Percentiles rank a stretch among this genome's conserved stretches.
These are phyloP conservation scores for Cucumis cinereus DNA, from an alignment of 306 rosid genomes.

Conservation along the genomic window DNA sequence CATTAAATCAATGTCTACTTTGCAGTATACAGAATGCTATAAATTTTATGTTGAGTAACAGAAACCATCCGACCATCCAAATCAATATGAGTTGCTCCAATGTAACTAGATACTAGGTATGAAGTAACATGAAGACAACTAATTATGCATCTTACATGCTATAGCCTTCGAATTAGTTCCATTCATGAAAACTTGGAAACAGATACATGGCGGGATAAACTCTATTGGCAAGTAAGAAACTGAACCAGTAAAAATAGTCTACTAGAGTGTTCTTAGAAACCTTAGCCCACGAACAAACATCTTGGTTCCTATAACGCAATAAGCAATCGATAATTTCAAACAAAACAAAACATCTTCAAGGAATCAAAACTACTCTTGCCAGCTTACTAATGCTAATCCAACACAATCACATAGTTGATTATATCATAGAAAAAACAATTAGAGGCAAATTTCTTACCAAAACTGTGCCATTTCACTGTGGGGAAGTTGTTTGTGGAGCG, in stretches of 20 bases:
- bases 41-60: background rate
- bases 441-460: slow-evolving; percentile 43
- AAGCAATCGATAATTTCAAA: background rate
- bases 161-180: background rate
- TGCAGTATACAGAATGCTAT: background rate
- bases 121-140: background rate
- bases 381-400: background rate
- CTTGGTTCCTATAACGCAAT: background rate
- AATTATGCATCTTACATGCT: background rate
- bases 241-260: background rate
- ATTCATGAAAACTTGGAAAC: background rate
- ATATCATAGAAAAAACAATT: background rate
- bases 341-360: background rate
- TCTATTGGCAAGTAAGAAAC: background rate
- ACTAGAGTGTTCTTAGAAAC: background rate
- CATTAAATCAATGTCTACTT: background rate
- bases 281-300: background rate
- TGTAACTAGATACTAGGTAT: background rate
- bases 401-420: background rate
- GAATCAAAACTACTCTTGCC: background rate
- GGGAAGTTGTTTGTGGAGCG: slow-evolving; percentile 44
- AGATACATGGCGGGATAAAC: background rate
- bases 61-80: background rate
- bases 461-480: slow-evolving; percentile 71
- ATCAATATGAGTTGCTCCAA: background rate